A percentile compares a stretch with the other conserved stretches of the same genome.
These are phyloP conservation scores for Nitzschia sp. DNA, from an alignment of 108 stramenopile species.

Conservation along the genomic window DNA sequence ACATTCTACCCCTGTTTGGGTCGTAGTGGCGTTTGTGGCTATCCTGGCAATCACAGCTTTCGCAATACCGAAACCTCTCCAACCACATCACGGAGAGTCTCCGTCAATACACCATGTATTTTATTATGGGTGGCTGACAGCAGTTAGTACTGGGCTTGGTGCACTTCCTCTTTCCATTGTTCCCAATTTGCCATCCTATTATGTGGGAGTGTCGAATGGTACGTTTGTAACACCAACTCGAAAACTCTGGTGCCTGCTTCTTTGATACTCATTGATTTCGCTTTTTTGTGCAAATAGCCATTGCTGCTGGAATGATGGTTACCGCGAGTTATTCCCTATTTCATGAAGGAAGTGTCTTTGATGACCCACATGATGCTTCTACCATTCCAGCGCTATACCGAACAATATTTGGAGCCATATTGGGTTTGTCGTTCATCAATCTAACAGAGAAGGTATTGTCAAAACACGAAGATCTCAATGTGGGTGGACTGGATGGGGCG, in stretches of 20 bases:
- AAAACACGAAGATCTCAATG: conserved; percentile 85
- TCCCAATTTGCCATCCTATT: conserved; percentile 68
- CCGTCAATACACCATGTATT: conserved; percentile 86
- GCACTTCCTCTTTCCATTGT: conserved; percentile 87
- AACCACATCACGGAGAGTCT: conserved; percentile 48
- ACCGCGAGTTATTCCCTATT: conserved; percentile 89
- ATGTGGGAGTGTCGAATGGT: conserved; percentile 86
- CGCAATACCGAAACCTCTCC: conserved; percentile 48
- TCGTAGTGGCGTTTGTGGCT: conserved; percentile 18
- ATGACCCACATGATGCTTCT: conserved; percentile 66
- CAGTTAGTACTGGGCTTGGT: conserved; percentile 92
- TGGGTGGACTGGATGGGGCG: conserved; percentile 84
- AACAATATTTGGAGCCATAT: conserved; percentile 63
- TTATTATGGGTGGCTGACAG: conserved; percentile 97
- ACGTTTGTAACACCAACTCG: conserved; percentile 17
- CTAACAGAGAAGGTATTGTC: conserved; percentile 79
- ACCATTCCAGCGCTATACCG: conserved; percentile 39
- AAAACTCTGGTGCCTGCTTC: not conserved
- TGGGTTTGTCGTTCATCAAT: conserved; percentile 85
- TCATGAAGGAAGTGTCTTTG: conserved; percentile 78
- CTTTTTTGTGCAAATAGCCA: conserved; percentile 42
- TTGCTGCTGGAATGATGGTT: conserved; percentile 98
- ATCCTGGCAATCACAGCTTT: conserved; percentile 31
- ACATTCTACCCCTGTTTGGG: conserved; percentile 33
- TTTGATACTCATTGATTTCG: not conserved